Base-by-base conservation (phyloP, 495 filamentous ascomycete species). In the Daldinia loculata region DNA sequence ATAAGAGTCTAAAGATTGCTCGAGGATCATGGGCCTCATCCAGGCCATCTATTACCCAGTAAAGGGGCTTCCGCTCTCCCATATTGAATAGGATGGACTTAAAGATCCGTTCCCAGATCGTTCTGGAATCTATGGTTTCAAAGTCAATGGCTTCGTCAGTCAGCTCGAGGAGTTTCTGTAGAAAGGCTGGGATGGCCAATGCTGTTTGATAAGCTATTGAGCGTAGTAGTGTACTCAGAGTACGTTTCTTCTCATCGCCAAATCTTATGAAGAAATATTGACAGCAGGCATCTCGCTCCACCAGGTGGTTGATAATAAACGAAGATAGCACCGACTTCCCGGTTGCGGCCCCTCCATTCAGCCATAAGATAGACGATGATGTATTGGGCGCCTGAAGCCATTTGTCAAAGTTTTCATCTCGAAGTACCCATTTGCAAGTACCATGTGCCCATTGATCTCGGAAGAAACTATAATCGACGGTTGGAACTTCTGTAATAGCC, bases 51-150 rank as follows among this genome's bases (percentile, higher is more conserved):
- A 82, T 76, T 6, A 82, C 64, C 78, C 74, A 79, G 57, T 78
- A 80, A 5, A 82, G 48, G 0, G 78, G 65, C 15, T 50, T 45
- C 2, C 34, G 41, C 1, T 63, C 43, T 27, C 27, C 56, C 38
- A 74, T 56, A 5, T 58, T 43, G 17, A 79, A 71, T 26, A 85
- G 53, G 69, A 74, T 59, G 67, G 71, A 57, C 32, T 67, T 45
- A 64, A 77, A 85, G 0, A 80, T 57, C 11, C 67, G 72, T 43
- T 84, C 74, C 83, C 81, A 84, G 32, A 84, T 72, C 22, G 61
- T 77, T 43, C 75, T 69, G 5, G 62, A 27, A 52, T 79, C 76
- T 19, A 69, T 66, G 14, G 56, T 74, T 43, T 74, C 74, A 12
- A 77, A 66, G 3, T 63, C 66, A 30, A 53, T 3, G 0, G 50